Conservation (phyloP, 352 stramenopile genomes). For the Pythium rhizo-oryzae region DNA sequence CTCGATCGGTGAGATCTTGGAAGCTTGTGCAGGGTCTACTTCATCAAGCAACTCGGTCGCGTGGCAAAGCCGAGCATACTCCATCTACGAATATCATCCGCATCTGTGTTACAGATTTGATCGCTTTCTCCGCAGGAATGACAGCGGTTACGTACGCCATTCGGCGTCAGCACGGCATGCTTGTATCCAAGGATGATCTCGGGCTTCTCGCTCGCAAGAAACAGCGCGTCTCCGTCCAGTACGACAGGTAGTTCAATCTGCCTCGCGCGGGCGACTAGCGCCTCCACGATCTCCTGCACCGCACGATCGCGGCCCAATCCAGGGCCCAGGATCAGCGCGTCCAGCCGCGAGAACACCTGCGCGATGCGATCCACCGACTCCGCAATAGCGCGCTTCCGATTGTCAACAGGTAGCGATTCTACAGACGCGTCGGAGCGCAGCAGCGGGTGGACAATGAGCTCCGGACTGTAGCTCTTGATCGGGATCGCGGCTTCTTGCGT, state of each 20-base stretch:
- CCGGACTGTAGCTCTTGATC: slow-evolving; percentile 98
- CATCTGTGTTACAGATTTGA: too few species aligned
- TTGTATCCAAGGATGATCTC: slow-evolving; percentile 64
- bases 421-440: slow-evolving; percentile 61
- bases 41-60: slow-evolving; percentile 44
- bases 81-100: slow-evolving; percentile 51
- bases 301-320: slow-evolving; percentile 91
- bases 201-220: slow-evolving; percentile 80
- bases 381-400: slow-evolving; percentile 29
- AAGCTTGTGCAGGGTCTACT: slow-evolving; percentile 53
- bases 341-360: slow-evolving; percentile 65
- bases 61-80: slow-evolving; percentile 78
- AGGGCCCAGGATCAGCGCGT: slow-evolving; percentile 90
- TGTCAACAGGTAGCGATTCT: neutral
- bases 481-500: slow-evolving; percentile 92
- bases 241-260: slow-evolving; percentile 85
- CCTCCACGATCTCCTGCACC: slow-evolving; percentile 80
- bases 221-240: slow-evolving; percentile 96
- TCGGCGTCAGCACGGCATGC: slow-evolving; percentile 94
- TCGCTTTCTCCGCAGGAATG: too few species aligned
- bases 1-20: slow-evolving; percentile 43
- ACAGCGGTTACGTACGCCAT: slow-evolving; percentile 51
- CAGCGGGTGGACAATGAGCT: slow-evolving; percentile 94
- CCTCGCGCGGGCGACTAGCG: slow-evolving; percentile 74
- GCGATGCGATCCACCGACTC: slow-evolving; percentile 52